Base-by-base conservation (phyloP, 768 basidiomycete species). In the Trametes cingulata region DNA sequence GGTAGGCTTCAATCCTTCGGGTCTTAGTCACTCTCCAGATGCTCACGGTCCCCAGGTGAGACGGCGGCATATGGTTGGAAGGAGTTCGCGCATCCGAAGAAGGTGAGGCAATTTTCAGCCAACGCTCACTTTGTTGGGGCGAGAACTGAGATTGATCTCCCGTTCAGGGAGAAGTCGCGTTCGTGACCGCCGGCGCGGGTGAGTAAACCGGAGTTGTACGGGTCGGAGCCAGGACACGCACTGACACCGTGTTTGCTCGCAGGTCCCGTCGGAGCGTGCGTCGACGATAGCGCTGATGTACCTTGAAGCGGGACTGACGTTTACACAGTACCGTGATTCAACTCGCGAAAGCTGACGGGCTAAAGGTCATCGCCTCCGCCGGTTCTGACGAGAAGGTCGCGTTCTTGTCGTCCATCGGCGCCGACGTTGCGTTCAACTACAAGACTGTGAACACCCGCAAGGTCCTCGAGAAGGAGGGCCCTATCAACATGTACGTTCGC, bases 321-420 rank as follows among this genome's bases (percentile, higher is more conserved):
- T 29, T 5, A 0, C 29, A 10, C 41, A 66, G 65, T 2, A 67
- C 63, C 12, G 77, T 79, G 47, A 69, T 75, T 29, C 78, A 81
- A 67, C 63, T 80, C n/a, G 78, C 80, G 24, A 79, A 80, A 61
- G 63, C 62, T 1, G 69, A 73, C 0, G 80, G 80, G 0, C 61
- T 78, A 37, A 87, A 85, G 65, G 89, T 91, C 39, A 87, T 92
- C 49, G 86, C 82, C 0, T 87, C 85, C 0, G 85, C 87, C 0
- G 87, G 90, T 1, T 82, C 83, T 0, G 86, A 90, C n/a, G 85
- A 87, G 52, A 91, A 92, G 71, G 86, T 91, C 7, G 69, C 76
- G 5, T 87, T 81, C 66, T 51, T 87, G 72, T 79, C 78, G 49
- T 77, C 78, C 2, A 64, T 88, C n/a, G 89, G 87, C 0, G 82